Percentiles rank a stretch among this genome's conserved stretches.
Conservation (phyloP, 139 green algal genomes). For the Micractinium conductrix region DNA sequence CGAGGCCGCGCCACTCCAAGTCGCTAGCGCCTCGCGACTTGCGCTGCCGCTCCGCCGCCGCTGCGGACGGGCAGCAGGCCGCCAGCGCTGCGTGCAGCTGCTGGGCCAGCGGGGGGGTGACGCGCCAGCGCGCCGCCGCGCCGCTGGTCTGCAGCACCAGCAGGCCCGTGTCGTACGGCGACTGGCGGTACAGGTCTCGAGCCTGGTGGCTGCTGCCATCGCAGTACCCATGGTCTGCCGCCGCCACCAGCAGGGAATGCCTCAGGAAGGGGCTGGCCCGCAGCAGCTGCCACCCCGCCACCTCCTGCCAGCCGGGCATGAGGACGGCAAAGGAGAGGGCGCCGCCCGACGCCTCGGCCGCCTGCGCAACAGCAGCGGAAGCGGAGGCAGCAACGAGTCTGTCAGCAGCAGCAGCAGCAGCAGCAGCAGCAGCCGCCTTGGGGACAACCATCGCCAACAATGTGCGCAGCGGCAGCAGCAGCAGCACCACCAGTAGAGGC, state of each 20-base stretch:
- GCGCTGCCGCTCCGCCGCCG: constrained; percentile 8
- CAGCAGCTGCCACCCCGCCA: constrained; percentile 9
- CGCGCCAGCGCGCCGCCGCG: background rate
- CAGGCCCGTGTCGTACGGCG: background rate
- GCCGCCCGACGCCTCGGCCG: background rate
- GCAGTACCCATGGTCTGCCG: background rate
- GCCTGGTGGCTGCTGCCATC: constrained; percentile 6
- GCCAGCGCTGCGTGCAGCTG: background rate
- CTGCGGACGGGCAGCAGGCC: background rate
- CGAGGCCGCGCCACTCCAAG: background rate
- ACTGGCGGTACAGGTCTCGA: background rate
- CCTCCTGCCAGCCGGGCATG: constrained; percentile 8
- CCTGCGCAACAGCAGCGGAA: background rate
- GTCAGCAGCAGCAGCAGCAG: background rate
- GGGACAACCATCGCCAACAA: no score
- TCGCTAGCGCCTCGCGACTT: background rate
- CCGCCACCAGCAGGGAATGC: background rate
- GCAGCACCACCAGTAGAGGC: background rate
- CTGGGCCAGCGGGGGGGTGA: background rate
- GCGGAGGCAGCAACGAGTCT: background rate
- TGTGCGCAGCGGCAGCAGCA: background rate
- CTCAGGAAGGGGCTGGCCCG: background rate
- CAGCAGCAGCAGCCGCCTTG: no score
- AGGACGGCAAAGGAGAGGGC: constrained; percentile 2
- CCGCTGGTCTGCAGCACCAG: background rate